Evolutionary conservation across 2,329 filamentous ascomycete genomes (phyloP).

Genomic region (Fusarium bactridioides): DNA sequence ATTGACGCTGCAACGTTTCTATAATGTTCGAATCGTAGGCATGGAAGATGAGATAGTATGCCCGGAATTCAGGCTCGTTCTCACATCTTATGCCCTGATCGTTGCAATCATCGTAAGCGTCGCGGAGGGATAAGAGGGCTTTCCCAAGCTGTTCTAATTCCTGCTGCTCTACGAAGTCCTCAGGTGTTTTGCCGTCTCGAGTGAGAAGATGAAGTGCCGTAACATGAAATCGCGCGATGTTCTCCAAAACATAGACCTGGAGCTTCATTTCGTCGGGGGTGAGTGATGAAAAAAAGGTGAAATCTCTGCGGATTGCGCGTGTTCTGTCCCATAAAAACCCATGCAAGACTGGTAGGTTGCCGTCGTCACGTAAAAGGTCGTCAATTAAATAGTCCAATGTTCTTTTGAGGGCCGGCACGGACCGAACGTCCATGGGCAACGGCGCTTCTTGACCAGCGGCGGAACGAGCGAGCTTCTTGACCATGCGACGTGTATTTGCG

Average conservation of each 20-base stretch:
- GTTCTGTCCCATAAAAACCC: constrained; percentile 75
- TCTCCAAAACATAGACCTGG: constrained; percentile 70
- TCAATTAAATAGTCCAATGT: constrained; percentile 72
- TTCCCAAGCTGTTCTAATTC: constrained; percentile 74
- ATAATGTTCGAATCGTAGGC: constrained; percentile 65
- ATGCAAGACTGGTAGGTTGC: constrained; percentile 63
- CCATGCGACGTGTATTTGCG: constrained; percentile 63
- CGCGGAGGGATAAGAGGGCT: constrained; percentile 69
- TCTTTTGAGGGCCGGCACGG: constrained; percentile 63
- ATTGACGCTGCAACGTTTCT: constrained; percentile 62
- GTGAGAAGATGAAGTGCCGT: constrained; percentile 70
- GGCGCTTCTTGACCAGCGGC: constrained; percentile 74
- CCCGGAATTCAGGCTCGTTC: constrained; percentile 72
- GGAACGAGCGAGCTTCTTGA: constrained; percentile 73
- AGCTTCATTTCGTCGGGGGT: constrained; percentile 63
- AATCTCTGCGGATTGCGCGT: constrained; percentile 72
- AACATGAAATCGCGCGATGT: constrained; percentile 72
- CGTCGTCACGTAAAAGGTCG: constrained; percentile 63
- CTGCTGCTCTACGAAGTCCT: constrained; percentile 72
- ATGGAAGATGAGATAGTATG: constrained; percentile 71
- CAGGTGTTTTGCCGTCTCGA: constrained; percentile 60
- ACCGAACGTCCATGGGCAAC: constrained; percentile 72
- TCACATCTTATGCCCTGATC: constrained; percentile 64
- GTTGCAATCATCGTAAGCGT: constrained; percentile 72
- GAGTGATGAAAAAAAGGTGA: constrained; percentile 71